Base-by-base conservation (phyloP, 345 rosid species). In the Eucalyptus marginata region DNA sequence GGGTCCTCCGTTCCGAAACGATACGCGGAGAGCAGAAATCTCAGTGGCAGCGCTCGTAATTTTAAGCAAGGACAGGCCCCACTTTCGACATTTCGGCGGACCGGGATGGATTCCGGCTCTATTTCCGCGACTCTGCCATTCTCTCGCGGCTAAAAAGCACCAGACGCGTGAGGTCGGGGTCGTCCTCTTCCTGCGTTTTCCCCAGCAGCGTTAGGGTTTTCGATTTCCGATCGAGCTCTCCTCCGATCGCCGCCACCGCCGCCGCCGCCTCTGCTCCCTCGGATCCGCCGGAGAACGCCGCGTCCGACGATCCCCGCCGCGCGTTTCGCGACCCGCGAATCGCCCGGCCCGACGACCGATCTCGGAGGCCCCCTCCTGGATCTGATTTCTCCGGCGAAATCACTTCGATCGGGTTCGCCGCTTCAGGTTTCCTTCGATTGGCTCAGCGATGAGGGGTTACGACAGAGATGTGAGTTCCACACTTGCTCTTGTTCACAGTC, bases 361-460 rank as follows among this genome's bases (percentile, higher is more conserved):
- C 29, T 64, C 29, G 71, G 18, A n/a, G 71, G 52, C 17, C 56
- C 36, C 71, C 36, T 62, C 7, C 18, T 29, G 7, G 71, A 64
- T 76, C 83, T 76, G 83, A 3, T 36, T 36, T 40, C 68, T 40
- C 0, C 15, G 83, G 83, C 47, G 7, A 76, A 76, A 76, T 76
- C 47, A 20, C 47, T 40, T 76, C 83, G 47, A 36, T 76, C 5
- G 83, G 47, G 44, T 86, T 15, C 64, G 66, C 29, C 47, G 47
- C 31, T 44, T 40, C 54, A 13, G 27, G 29, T 44, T 85, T 62
- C 49, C 16, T 62, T 59, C 16, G 88, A 86, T 86, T 86, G 56
- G 71, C 50, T 64, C 86, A 66, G 92, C 89, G 89, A 95, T 95
- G 96, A 81, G 90, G 90, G 93, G 88, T 83, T 93, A 94, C 89